Evolutionary conservation across 2,329 filamentous ascomycete genomes (phyloP).

Genomic region (Talaromyces sp.): DNA sequence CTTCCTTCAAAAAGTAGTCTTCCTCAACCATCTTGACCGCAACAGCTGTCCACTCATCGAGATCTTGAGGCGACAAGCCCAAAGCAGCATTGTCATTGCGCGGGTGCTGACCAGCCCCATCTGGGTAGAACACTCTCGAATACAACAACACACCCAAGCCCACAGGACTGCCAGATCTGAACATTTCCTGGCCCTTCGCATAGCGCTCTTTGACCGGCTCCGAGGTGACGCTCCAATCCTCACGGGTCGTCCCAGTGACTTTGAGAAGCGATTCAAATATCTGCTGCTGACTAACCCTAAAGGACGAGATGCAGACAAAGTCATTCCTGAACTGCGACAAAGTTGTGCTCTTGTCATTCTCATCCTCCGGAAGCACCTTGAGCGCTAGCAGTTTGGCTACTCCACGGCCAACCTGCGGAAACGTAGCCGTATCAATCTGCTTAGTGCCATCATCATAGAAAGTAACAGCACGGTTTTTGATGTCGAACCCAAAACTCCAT

Average conservation of each 20-base stretch:
- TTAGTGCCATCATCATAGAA: slow-evolving; percentile 57
- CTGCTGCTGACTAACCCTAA: slow-evolving; percentile 59
- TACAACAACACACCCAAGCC: slow-evolving; percentile 56
- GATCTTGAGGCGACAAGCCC: slow-evolving; percentile 15
- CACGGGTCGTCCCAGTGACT: slow-evolving; percentile 55
- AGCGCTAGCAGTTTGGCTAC: slow-evolving; percentile 53
- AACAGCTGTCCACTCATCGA: slow-evolving; percentile 13
- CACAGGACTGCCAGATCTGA: slow-evolving; percentile 42
- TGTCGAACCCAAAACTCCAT: slow-evolving; percentile 49
- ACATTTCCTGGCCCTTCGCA: slow-evolving; percentile 43
- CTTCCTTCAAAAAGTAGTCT: slow-evolving; percentile 11
- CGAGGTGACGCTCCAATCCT: slow-evolving; percentile 58
- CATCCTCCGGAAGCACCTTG: slow-evolving; percentile 39
- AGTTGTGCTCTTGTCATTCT: slow-evolving; percentile 34
- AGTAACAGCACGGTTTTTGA: slow-evolving; percentile 41
- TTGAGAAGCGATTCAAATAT: slow-evolving; percentile 61
- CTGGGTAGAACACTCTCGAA: slow-evolving; percentile 53
- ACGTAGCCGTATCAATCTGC: slow-evolving; percentile 57
- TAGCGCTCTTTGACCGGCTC: slow-evolving; percentile 50
- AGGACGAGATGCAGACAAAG: slow-evolving; percentile 53
- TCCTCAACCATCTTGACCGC: slow-evolving; percentile 15
- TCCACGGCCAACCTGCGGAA: slow-evolving; percentile 54
- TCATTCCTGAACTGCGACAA: slow-evolving; percentile 50
- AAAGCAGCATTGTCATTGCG: slow-evolving; percentile 7
- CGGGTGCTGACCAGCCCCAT: slow-evolving; percentile 24